Evolutionary conservation across 257 asterid genomes (phyloP).

Genomic region (Datura wrightii): DNA sequence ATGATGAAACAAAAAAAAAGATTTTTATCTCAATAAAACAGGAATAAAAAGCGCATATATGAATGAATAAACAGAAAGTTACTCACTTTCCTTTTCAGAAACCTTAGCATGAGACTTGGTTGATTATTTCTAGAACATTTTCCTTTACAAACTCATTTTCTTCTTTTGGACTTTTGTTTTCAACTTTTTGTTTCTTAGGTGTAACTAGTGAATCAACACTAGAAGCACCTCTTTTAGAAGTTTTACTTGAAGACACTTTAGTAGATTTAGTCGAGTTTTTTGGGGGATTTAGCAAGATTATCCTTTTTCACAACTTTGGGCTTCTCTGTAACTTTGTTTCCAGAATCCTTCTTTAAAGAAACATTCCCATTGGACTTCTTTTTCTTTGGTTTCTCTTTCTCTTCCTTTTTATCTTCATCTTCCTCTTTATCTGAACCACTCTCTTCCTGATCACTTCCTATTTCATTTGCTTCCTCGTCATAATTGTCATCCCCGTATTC

Average conservation of each 20-base stretch:
- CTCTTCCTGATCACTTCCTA: constrained; percentile 10
- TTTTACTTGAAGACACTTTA: not conserved
- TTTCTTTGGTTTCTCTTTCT: not conserved
- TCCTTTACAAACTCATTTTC: constrained; percentile 45
- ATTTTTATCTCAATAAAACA: not conserved
- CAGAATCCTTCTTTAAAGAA: not conserved
- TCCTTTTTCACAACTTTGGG: not conserved
- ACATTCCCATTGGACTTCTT: not conserved
- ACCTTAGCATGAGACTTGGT: constrained; percentile 52
- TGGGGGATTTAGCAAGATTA: not conserved
- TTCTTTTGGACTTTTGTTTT: constrained; percentile 55
- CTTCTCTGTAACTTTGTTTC: not conserved
- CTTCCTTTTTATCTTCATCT: not conserved
- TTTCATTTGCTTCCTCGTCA: not conserved
- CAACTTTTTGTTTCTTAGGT: constrained; percentile 47
- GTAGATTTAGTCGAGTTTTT: not conserved
- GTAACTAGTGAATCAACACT: not conserved
- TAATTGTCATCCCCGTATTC: not conserved
- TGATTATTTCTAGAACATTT: constrained; percentile 45
- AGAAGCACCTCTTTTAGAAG: constrained; percentile 10
- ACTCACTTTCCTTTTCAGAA: constrained; percentile 35
- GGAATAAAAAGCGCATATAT: not conserved
- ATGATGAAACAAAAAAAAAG: not conserved
- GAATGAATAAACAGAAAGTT: not conserved
- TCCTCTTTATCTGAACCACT: constrained; percentile 18